phyloP scores from a whole-genome alignment of 192 early-diverging fungal genomes.

The Coemansia sp. region DNA sequence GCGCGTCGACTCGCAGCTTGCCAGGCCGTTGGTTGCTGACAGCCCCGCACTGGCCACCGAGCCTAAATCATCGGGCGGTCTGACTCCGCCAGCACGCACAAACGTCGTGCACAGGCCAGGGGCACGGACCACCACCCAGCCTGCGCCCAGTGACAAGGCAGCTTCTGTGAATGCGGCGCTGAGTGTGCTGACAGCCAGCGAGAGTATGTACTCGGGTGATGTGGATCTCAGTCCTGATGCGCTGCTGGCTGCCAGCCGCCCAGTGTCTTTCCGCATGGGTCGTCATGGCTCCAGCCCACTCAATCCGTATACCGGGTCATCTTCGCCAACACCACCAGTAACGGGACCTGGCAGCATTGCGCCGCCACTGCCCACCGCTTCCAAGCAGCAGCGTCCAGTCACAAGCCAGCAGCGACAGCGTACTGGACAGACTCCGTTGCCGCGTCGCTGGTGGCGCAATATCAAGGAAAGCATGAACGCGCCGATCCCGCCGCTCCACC shows the following conservation, averaged over 20 bases:
- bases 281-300: constrained; percentile 51
- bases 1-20: background rate
- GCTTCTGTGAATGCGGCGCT: constrained; percentile 24
- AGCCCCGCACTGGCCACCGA: constrained; percentile 28
- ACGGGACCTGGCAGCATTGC: constrained; percentile 24
- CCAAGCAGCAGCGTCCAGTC: constrained; percentile 16
- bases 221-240: background rate
- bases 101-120: background rate
- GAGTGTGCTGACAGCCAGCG: background rate
- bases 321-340: background rate
- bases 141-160: constrained; percentile 13
- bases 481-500: constrained; percentile 46
- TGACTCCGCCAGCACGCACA: constrained; percentile 8
- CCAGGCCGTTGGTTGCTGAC: constrained; percentile 12
- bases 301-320: constrained; percentile 28
- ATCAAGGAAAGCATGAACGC: constrained; percentile 51
- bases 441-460: constrained; percentile 52
- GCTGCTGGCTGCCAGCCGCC: background rate
- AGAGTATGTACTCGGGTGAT: background rate
- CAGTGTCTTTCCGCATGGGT: constrained; percentile 33
- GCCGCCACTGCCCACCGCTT: constrained; percentile 22
- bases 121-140: background rate
- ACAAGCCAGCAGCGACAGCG: constrained; percentile 2
- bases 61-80: constrained; percentile 38
- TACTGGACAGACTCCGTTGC: constrained; percentile 32